These are phyloP conservation scores for Spinacia oleracea DNA, from an alignment of 179 eudicot genomes.

Conservation along the genomic window DNA sequence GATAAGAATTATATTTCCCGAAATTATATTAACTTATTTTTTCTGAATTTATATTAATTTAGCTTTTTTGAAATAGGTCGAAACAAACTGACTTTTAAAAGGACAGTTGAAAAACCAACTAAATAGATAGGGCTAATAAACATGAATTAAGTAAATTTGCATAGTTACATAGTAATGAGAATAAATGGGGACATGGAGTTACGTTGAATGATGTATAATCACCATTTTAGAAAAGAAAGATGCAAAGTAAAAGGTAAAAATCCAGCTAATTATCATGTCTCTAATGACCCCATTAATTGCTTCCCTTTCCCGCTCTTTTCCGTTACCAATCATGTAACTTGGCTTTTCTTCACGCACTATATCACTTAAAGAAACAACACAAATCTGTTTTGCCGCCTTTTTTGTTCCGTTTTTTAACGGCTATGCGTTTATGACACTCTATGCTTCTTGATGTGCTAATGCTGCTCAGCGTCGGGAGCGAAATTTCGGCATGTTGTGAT, in stretches of 20 bases:
- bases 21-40: too few relatives aligned
- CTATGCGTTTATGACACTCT: not conserved
- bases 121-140: too few relatives aligned
- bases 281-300: not conserved
- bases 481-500: too few relatives aligned
- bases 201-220: conserved; percentile 12
- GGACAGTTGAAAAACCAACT: too few relatives aligned
- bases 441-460: too few relatives aligned
- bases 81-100: too few relatives aligned
- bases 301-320: conserved; percentile 19
- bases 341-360: not conserved
- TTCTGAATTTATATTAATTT: too few relatives aligned
- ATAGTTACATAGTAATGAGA: conserved; percentile 14
- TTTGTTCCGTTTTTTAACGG: conserved; percentile 12
- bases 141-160: too few relatives aligned
- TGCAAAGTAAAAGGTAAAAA: conserved; percentile 3
- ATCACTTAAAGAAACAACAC: not conserved
- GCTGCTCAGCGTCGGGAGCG: too few relatives aligned
- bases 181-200: too few relatives aligned
- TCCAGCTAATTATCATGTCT: not conserved
- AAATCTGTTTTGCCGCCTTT: not conserved
- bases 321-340: conserved; percentile 28
- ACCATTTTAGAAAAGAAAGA: not conserved
- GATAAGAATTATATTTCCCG: too few relatives aligned
- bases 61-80: too few relatives aligned